A percentile compares a stretch with the other conserved stretches of the same genome.
phyloP scores from a whole-genome alignment of 805 yeast species.

The Yarrowia sp. region DNA sequence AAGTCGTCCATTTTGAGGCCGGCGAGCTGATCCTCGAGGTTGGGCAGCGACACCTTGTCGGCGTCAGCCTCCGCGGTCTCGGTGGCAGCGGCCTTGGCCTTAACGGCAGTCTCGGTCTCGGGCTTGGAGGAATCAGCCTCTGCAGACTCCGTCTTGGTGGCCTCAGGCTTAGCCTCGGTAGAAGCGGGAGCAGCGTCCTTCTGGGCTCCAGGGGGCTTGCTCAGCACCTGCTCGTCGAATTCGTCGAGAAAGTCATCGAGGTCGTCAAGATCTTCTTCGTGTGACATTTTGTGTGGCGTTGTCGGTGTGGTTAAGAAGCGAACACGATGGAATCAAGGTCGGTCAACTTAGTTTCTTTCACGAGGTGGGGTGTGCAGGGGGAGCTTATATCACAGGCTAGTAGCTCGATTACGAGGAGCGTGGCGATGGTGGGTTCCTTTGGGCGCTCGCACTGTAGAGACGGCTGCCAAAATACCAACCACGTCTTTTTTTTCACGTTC shows the following conservation, averaged over 20 bases:
- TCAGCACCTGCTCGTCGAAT: slow-evolving; percentile 67
- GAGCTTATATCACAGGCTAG: background rate
- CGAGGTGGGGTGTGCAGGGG: slow-evolving; percentile 24
- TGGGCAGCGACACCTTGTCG: slow-evolving; percentile 35
- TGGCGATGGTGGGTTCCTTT: too few relatives aligned
- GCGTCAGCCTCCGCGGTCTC: slow-evolving; percentile 25
- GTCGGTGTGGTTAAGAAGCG: background rate
- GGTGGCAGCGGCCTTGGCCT: slow-evolving; percentile 1
- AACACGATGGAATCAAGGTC: slow-evolving; percentile 1
- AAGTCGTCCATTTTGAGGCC: slow-evolving; percentile 45
- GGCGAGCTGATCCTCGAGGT: slow-evolving; percentile 42
- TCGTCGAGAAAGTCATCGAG: slow-evolving; percentile 67
- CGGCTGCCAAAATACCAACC: background rate
- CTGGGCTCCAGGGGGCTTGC: slow-evolving; percentile 54
- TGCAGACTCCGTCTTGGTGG: background rate
- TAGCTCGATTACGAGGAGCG: too few relatives aligned
- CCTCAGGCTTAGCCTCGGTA: slow-evolving; percentile 20
- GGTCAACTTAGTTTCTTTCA: slow-evolving; percentile 20
- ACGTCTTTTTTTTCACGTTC: too few relatives aligned
- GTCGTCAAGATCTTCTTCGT: slow-evolving; percentile 36
- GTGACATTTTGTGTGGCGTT: background rate
- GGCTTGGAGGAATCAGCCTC: slow-evolving; percentile 18
- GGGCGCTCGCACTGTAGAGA: background rate
- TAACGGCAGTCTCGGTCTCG: slow-evolving; percentile 2
- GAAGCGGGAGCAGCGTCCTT: background rate